phyloP scores from a whole-genome alignment of 2,329 filamentous ascomycete genomes.

The Fusarium longipes region DNA sequence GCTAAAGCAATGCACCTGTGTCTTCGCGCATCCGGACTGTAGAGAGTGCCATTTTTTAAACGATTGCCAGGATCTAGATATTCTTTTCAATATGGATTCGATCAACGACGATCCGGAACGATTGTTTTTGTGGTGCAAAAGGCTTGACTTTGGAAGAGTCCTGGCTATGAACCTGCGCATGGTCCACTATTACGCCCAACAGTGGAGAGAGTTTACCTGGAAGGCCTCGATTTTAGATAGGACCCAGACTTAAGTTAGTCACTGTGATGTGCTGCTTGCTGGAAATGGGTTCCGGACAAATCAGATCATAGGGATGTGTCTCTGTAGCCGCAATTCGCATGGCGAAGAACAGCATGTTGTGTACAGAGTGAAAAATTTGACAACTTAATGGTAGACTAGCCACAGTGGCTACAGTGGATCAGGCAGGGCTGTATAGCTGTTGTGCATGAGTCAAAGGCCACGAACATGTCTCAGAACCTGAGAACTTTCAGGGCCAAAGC shows the following conservation, averaged over 20 bases:
- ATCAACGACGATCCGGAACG: conserved; percentile 10
- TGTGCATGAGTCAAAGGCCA: conserved; percentile 22
- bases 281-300: conserved; percentile 11
- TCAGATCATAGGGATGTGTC: conserved; percentile 13
- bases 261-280: conserved; percentile 2
- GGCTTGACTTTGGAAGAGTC: neutral
- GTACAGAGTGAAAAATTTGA: conserved; percentile 3
- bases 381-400: conserved; percentile 5
- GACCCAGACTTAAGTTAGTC: conserved; percentile 13
- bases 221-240: conserved; percentile 29
- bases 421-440: conserved; percentile 6
- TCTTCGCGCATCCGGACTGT: conserved; percentile 5
- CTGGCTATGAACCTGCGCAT: neutral
- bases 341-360: neutral
- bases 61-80: neutral
- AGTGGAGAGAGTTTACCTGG: conserved; percentile 27
- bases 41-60: neutral
- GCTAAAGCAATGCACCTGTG: conserved; percentile 21
- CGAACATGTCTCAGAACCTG: conserved; percentile 4
- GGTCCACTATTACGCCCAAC: conserved; percentile 10
- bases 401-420: conserved; percentile 17
- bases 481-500: neutral
- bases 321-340: conserved; percentile 24
- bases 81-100: conserved; percentile 1
- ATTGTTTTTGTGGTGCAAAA: conserved; percentile 23